A percentile compares a stretch with the other conserved stretches of the same genome.
phyloP scores from a whole-genome alignment of 805 yeast genomes.

The Kockiozyma suomiensis region DNA sequence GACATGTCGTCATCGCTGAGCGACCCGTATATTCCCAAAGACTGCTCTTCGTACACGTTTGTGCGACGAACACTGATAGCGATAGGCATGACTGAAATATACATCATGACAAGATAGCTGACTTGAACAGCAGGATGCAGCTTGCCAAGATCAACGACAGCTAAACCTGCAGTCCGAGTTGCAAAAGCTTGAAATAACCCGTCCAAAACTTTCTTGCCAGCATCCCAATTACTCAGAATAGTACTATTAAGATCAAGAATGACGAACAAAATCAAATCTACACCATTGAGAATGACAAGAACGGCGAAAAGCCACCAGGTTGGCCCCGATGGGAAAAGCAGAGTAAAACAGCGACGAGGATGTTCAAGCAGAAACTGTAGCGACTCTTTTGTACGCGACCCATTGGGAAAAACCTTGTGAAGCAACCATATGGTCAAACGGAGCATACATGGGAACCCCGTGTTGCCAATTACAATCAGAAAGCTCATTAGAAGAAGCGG shows the following conservation, averaged over 20 bases:
- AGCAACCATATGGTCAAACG: slow-evolving; percentile 81
- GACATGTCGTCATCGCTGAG: slow-evolving; percentile 33
- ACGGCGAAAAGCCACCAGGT: slow-evolving; percentile 93
- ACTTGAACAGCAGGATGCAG: slow-evolving; percentile 92
- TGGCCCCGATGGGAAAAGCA: slow-evolving; percentile 87
- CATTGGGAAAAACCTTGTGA: slow-evolving; percentile 65
- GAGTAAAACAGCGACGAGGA: slow-evolving; percentile 94
- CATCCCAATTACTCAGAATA: slow-evolving; percentile 56
- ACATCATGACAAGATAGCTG: slow-evolving; percentile 95
- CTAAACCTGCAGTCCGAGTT: slow-evolving; percentile 92
- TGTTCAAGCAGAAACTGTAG: slow-evolving; percentile 86
- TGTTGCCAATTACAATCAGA: slow-evolving; percentile 87
- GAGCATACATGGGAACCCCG: slow-evolving; percentile 86
- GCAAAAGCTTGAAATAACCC: slow-evolving; percentile 91
- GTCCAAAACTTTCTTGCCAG: slow-evolving; percentile 71
- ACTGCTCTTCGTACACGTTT: slow-evolving; percentile 96
- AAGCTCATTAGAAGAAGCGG: slow-evolving; percentile 64
- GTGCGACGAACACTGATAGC: slow-evolving; percentile 97
- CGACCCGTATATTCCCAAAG: slow-evolving; percentile 76
- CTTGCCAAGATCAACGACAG: slow-evolving; percentile 66
- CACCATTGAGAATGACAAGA: slow-evolving; percentile 67
- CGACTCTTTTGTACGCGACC: slow-evolving; percentile 58
- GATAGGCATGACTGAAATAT: slow-evolving; percentile 91
- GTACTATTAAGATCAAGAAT: slow-evolving; percentile 67
- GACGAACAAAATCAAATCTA: slow-evolving; percentile 79